A percentile compares a stretch with the other conserved stretches of the same genome.
Evolutionary conservation across 129 eudicot species (phyloP).

Genomic region (Escallonia rubra): DNA sequence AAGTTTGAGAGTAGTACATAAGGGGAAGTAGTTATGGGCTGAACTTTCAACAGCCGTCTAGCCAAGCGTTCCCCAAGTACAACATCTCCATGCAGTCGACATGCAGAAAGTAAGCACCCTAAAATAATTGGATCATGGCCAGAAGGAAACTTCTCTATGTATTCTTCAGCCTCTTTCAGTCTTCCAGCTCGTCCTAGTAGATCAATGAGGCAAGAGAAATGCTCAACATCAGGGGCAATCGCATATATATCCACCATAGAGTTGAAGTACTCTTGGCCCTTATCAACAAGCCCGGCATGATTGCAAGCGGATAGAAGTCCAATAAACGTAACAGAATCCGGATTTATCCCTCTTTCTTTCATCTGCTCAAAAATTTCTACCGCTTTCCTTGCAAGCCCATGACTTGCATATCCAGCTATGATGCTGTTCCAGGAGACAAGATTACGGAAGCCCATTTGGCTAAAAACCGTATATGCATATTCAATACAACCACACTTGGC

Average conservation of each 20-base stretch:
- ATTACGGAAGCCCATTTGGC: slow-evolving; percentile 35
- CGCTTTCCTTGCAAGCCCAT: slow-evolving; percentile 55
- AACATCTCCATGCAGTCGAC: slow-evolving; percentile 60
- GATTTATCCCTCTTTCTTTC: slow-evolving; percentile 38
- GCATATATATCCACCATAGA: slow-evolving; percentile 49
- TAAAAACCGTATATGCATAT: slow-evolving; percentile 40
- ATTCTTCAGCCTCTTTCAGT: slow-evolving; percentile 61
- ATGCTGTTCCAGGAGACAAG: slow-evolving; percentile 77
- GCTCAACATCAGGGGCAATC: slow-evolving; percentile 53
- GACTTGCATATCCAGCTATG: slow-evolving; percentile 67
- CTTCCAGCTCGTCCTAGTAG: slow-evolving; percentile 65
- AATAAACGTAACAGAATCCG: slow-evolving; percentile 69
- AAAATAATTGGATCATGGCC: slow-evolving; percentile 62
- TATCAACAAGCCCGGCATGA: slow-evolving; percentile 67
- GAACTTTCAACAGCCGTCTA: slow-evolving; percentile 42
- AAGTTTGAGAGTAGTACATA: slow-evolving; percentile 65
- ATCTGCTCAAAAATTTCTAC: slow-evolving; percentile 41
- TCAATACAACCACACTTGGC: slow-evolving; percentile 70
- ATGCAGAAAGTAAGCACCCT: slow-evolving; percentile 65
- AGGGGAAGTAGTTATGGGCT: slow-evolving; percentile 65
- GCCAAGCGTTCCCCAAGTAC: slow-evolving; percentile 46
- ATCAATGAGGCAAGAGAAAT: slow-evolving; percentile 78
- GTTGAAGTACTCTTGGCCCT: slow-evolving; percentile 46
- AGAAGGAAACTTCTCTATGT: slow-evolving; percentile 38
- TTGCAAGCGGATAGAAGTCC: slow-evolving; percentile 63